phyloP scores from a whole-genome alignment of 768 basidiomycete species.

The Ramaria sp. region DNA sequence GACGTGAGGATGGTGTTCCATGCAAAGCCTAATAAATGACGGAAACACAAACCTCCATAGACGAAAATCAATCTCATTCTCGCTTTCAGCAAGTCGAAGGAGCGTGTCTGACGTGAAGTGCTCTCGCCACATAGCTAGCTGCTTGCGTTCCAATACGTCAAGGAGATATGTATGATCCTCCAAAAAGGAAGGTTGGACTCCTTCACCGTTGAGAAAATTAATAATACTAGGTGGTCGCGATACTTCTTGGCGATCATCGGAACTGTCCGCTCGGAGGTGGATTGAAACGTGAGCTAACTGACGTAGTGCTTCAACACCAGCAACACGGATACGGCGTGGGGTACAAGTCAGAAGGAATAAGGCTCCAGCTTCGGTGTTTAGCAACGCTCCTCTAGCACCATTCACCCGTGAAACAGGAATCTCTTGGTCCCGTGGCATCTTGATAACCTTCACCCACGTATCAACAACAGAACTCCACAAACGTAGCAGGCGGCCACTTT shows the following conservation, averaged over 20 bases:
- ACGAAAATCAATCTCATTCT: conserved; percentile 50
- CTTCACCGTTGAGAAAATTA: conserved; percentile 42
- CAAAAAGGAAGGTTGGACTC: conserved; percentile 35
- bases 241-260: background rate
- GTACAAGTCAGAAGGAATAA: conserved; percentile 66
- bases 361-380: conserved; percentile 59
- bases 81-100: conserved; percentile 63
- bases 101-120: conserved; percentile 43
- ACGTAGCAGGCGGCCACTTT: conserved; percentile 52
- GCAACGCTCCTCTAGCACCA: conserved; percentile 32
- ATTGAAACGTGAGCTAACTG: conserved; percentile 39
- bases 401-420: conserved; percentile 27
- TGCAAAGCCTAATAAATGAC: conserved; percentile 44
- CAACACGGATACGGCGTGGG: conserved; percentile 34
- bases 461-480: conserved; percentile 70
- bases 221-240: conserved; percentile 24
- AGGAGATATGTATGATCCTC: conserved; percentile 57
- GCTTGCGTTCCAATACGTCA: conserved; percentile 45
- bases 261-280: conserved; percentile 28
- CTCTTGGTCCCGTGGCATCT: conserved; percentile 28
- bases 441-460: conserved; percentile 45
- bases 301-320: conserved; percentile 56
- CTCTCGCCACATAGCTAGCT: conserved; percentile 58
- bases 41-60: conserved; percentile 72
- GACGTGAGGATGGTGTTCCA: conserved; percentile 35